Evolutionary conservation across 352 stramenopile species (phyloP), one percentile per base, ranked within the genome.

Genomic region (Elongisporangium prolatum): DNA sequence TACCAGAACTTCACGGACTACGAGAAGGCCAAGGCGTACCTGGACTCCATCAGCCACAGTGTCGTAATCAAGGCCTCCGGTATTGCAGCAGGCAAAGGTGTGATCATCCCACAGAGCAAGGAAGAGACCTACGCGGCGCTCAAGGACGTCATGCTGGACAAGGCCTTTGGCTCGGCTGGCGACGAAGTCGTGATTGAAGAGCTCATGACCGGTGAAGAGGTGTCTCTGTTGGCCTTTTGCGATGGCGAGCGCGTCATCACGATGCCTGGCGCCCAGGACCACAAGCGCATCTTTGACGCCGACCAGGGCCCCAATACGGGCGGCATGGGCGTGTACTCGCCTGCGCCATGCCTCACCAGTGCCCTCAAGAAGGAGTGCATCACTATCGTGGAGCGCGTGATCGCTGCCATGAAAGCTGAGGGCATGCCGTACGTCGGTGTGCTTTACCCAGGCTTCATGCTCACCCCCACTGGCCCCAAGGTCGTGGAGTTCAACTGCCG

Each of bases 401-500:
- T 97, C 47, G 74, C 71, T 4, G 82, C 84, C 2, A 88, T 97
- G 72, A 96, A 93, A 56, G 88, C 91, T 21, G 94, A 99, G 59
- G 97, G 97, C 24, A 97, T 89, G 65, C 96, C 97, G n/a, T 99
- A 99, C 75, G 89, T 98, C 20, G 98, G 98, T 50, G 89, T 99
- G 21, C 80, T 99, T 24, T 99, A 99, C 78, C 95, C 95, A 37
- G 98, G 98, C 52, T 98, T 99, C 77, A 99, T 99, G 96, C 68
- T 97, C 13, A 97, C 84, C 28, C 77, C 75, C 3, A 82, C 54
- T 1, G 88, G 86, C 16, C 96, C 97, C 4, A 97, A 98, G 67
- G 95, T 99, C 24, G 86, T 99, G 17, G 98, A 99, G 88, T 99
- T 98, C 74, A 99, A 99, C 79, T 99, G 97, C 68, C 93, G 98